Base-by-base conservation (phyloP, 2,329 filamentous ascomycete species). In the Diaporthe citri region DNA sequence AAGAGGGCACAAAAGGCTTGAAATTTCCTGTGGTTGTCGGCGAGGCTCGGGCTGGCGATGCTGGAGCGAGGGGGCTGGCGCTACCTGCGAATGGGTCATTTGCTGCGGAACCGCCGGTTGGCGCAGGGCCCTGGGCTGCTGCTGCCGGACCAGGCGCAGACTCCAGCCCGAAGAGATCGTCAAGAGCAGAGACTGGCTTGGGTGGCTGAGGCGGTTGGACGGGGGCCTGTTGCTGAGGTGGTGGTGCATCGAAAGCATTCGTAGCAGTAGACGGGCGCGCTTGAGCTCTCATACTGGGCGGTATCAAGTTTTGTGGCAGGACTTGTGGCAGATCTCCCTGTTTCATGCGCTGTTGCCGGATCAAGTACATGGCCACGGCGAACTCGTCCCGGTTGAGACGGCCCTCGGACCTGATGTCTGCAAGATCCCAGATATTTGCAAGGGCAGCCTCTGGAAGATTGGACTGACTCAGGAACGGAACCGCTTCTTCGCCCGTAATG, bases 281-380 rank as follows among this genome's bases (percentile, higher is more conserved):
- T 80, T 91, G 91, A 76, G 85, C 88, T 72, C 97, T 94, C 90
- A 98, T 91, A 81, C 92, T 95, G 4, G 96, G 97, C 17, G 97
- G 97, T 41, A 98, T 90, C 52, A 98, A 87, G 78, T 93, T 96
- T 0, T 92, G 87, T 13, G 96, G 96, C 56, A 99, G 86, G n/a
- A 91, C 89, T 31, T 93, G 87, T 2, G 97, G 97, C 43, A 98
- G 84, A 25, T 88, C 87, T 73, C 93, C 91, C 74, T 91, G 91
- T 77, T 92, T 93, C 77, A 90, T 93, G 72, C 96, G 90, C 82
- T 98, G 96, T 82, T 97, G 94, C 76, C 96, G 91, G 79, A 99
- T 98, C 69, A 99, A 88, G 82, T 97, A 97, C 96, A 99, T 98
- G 71, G 97, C 96, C 62, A 99, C 95, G 0, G 97, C 95, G 82